Conservation (phyloP, 2,329 filamentous ascomycete genomes). For the Hypoxylon rubiginosum region DNA sequence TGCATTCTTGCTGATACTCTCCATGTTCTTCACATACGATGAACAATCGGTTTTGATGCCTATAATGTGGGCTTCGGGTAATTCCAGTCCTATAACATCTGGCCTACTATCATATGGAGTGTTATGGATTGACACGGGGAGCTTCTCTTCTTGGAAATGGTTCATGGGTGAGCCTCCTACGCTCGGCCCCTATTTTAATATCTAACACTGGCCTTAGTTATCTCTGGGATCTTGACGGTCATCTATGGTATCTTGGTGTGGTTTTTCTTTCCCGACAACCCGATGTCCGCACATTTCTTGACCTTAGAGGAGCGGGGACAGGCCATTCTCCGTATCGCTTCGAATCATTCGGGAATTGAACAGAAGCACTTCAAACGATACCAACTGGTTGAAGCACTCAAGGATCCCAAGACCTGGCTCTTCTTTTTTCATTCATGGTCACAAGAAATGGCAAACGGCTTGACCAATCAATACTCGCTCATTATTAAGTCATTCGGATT, state of each 20-base stretch:
- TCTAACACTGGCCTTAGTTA: constrained; percentile 27
- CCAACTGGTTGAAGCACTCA: constrained; percentile 51
- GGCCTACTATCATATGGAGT: constrained; percentile 52
- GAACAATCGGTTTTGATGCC: constrained; percentile 54
- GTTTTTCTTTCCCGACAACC: constrained; percentile 53
- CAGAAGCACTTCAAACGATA: constrained; percentile 53
- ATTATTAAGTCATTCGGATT: constrained; percentile 40
- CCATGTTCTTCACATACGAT: constrained; percentile 55
- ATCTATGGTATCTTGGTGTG: constrained; percentile 47
- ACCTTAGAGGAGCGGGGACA: constrained; percentile 49
- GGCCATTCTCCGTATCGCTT: constrained; percentile 56
- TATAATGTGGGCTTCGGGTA: constrained; percentile 58
- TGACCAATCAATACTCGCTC: constrained; percentile 34
- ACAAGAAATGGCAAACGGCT: constrained; percentile 54
- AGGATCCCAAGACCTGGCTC: constrained; percentile 50
- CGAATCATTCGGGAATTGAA: constrained; percentile 55
- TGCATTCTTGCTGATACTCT: constrained; percentile 44
- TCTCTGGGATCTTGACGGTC: constrained; percentile 32
- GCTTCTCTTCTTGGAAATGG: constrained; percentile 57
- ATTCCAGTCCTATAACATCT: constrained; percentile 52
- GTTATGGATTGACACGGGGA: constrained; percentile 52
- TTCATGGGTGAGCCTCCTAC: constrained; percentile 51
- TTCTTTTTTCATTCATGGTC: constrained; percentile 50
- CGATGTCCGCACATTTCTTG: constrained; percentile 40
- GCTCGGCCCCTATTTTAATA: not conserved